phyloP scores from a whole-genome alignment of 1,139 yeast species.

The Saccharomyces hybrid region DNA sequence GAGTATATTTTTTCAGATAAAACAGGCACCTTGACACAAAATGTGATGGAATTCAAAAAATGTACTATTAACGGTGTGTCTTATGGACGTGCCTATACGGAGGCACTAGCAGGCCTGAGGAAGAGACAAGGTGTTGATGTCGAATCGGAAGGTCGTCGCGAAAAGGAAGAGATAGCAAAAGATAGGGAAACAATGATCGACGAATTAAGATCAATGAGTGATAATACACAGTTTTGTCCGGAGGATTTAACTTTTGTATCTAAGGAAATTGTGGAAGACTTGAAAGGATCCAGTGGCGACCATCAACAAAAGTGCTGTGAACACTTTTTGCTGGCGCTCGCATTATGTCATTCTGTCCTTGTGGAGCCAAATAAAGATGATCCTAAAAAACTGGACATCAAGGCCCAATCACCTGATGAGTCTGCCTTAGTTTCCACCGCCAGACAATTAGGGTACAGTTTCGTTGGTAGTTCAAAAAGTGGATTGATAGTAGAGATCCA shows the following conservation, averaged over 20 bases:
- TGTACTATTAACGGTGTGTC: constrained; percentile 78
- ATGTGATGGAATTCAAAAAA: constrained; percentile 94
- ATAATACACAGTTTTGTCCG: constrained; percentile 52
- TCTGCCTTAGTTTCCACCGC: constrained; percentile 96
- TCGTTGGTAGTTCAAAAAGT: constrained; percentile 64
- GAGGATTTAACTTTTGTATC: constrained; percentile 78
- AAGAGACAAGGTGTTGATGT: constrained; percentile 82
- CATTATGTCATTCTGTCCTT: constrained; percentile 87
- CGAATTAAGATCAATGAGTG: constrained; percentile 37
- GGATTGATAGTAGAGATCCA: constrained; percentile 68
- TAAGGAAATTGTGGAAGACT: constrained; percentile 50
- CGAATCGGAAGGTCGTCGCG: constrained; percentile 55
- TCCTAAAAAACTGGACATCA: constrained; percentile 55
- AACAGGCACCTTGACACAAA: constrained; percentile 94
- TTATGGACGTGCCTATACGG: constrained; percentile 93
- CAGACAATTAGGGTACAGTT: constrained; percentile 81
- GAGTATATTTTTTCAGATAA: constrained; percentile 94
- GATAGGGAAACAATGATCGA: constrained; percentile 64
- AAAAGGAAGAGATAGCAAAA: constrained; percentile 50
- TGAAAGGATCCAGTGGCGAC: constrained; percentile 43
- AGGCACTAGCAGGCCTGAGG: constrained; percentile 87
- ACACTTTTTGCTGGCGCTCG: constrained; percentile 79
- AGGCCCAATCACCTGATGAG: constrained; percentile 97
- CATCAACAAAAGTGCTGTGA: constrained; percentile 58
- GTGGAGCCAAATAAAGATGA: constrained; percentile 57